A percentile compares a stretch with the other conserved stretches of the same genome.
phyloP scores from a whole-genome alignment of 2,329 filamentous ascomycete genomes.

The Berkeleyomyces basicola region DNA sequence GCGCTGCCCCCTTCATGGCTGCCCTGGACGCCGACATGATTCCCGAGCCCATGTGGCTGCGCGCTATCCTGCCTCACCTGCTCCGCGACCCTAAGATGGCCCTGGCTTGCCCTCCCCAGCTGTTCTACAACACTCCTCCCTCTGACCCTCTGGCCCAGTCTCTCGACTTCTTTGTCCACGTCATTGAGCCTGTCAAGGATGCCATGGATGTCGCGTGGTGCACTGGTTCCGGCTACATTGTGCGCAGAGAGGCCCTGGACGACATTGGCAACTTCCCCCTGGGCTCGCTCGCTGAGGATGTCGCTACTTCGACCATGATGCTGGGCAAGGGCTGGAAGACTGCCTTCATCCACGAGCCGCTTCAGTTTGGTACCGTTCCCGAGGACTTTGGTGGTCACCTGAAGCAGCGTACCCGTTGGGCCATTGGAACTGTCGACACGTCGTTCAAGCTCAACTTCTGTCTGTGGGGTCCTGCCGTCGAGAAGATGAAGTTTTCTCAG shows the following conservation, averaged over 20 bases:
- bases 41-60: slow-evolving; percentile 42
- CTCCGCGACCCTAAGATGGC: slow-evolving; percentile 39
- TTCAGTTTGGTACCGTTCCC: slow-evolving; percentile 44
- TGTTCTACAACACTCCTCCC: slow-evolving; percentile 45
- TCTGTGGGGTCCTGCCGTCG: slow-evolving; percentile 35
- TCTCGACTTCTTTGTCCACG: slow-evolving; percentile 41
- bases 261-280: slow-evolving; percentile 45
- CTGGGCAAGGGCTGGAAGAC: slow-evolving; percentile 46
- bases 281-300: slow-evolving; percentile 43
- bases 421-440: slow-evolving; percentile 39
- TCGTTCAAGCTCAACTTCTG: slow-evolving; percentile 44
- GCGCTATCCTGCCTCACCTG: slow-evolving; percentile 41
- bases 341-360: slow-evolving; percentile 39
- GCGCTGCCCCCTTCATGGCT: slow-evolving; percentile 41
- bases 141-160: slow-evolving; percentile 42
- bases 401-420: slow-evolving; percentile 41
- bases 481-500: slow-evolving; percentile 37
- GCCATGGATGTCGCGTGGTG: slow-evolving; percentile 42
- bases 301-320: slow-evolving; percentile 40
- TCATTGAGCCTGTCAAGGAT: slow-evolving; percentile 34
- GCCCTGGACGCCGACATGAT: slow-evolving; percentile 54
- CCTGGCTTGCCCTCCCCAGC: slow-evolving; percentile 42
- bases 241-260: slow-evolving; percentile 41
- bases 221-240: slow-evolving; percentile 45
- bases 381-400: slow-evolving; percentile 38